phyloP scores from a whole-genome alignment of 208 protist genomes.

The Novymonas esmeraldas region DNA sequence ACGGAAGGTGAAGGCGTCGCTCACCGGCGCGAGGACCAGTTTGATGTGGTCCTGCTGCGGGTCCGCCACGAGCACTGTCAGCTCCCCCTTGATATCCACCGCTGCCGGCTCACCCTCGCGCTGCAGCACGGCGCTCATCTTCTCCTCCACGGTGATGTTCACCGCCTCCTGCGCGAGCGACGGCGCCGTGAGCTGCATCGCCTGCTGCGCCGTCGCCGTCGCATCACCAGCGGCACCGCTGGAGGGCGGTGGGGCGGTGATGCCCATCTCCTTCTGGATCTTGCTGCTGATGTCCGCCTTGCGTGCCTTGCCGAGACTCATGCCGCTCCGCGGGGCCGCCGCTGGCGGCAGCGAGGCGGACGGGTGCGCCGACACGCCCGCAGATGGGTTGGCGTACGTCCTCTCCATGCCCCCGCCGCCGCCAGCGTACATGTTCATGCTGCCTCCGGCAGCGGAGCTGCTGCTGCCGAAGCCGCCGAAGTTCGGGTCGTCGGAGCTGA shows the following conservation, averaged over 20 bases:
- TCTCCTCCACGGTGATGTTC: conserved; percentile 68
- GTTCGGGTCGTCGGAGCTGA: conserved; percentile 63
- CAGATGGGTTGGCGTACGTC: conserved; percentile 12
- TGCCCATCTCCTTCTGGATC: conserved; percentile 78
- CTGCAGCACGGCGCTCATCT: conserved; percentile 58
- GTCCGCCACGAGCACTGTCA: conserved; percentile 79
- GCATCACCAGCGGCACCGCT: neutral
- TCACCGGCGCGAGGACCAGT: conserved; percentile 57
- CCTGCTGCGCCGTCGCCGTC: neutral
- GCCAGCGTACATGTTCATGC: conserved; percentile 19
- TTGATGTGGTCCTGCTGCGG: conserved; percentile 55
- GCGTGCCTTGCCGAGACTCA: conserved; percentile 71
- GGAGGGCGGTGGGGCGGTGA: conserved; percentile 9
- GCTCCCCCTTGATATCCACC: conserved; percentile 72
- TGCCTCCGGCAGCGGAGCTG: conserved; percentile 19
- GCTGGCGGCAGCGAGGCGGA: conserved; percentile 8
- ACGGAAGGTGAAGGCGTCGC: conserved; percentile 75
- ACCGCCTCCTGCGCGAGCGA: conserved; percentile 35
- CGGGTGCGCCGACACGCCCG: conserved; percentile 5
- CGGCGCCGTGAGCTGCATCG: conserved; percentile 5
- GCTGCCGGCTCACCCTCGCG: conserved; percentile 56
- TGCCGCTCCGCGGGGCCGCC: conserved; percentile 42
- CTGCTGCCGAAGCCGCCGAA: conserved; percentile 42
- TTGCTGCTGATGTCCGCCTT: conserved; percentile 79
- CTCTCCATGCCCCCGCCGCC: conserved; percentile 12